Conservation (phyloP, 2,329 filamentous ascomycete species). For the Pseudocercospora ulei region DNA sequence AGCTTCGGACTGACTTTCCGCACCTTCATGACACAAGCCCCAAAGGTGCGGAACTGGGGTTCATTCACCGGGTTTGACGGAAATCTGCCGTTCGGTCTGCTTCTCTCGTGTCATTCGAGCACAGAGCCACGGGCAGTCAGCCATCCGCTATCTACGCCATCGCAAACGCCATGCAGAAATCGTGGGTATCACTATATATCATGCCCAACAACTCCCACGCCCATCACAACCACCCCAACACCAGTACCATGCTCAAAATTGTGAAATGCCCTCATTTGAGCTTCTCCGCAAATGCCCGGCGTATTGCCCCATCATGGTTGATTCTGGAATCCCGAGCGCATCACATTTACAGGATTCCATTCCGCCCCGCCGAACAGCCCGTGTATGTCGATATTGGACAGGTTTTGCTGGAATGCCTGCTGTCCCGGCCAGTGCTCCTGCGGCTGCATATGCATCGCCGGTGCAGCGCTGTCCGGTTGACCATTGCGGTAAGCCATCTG, state of each 20-base stretch:
- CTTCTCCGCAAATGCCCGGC: background rate
- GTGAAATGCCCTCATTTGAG: background rate
- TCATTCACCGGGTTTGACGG: too few species aligned
- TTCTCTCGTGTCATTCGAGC: too few species aligned
- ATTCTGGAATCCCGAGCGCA: slow-evolving; percentile 19
- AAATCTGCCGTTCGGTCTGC: too few species aligned
- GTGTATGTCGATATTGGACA: slow-evolving; percentile 33
- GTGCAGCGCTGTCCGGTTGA: slow-evolving; percentile 15
- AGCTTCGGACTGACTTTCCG: too few species aligned
- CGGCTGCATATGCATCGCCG: slow-evolving; percentile 16
- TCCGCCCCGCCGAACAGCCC: slow-evolving; percentile 35
- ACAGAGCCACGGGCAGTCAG: background rate
- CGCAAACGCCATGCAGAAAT: slow-evolving; percentile 8
- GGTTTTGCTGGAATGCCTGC: slow-evolving; percentile 27
- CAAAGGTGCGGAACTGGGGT: too few species aligned
- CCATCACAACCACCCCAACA: slow-evolving; percentile 7
- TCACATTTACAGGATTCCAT: slow-evolving; percentile 32
- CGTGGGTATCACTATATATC: slow-evolving; percentile 13
- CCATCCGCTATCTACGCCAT: background rate
- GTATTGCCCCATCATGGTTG: slow-evolving; percentile 6
- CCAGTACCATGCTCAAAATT: slow-evolving; percentile 7
- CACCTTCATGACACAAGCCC: too few species aligned
- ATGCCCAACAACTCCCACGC: background rate
- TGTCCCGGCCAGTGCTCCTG: slow-evolving; percentile 20
- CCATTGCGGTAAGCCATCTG: slow-evolving; percentile 22